Evolutionary conservation across 768 basidiomycete species (phyloP).

Genomic region (Phaeotremella fagi): DNA sequence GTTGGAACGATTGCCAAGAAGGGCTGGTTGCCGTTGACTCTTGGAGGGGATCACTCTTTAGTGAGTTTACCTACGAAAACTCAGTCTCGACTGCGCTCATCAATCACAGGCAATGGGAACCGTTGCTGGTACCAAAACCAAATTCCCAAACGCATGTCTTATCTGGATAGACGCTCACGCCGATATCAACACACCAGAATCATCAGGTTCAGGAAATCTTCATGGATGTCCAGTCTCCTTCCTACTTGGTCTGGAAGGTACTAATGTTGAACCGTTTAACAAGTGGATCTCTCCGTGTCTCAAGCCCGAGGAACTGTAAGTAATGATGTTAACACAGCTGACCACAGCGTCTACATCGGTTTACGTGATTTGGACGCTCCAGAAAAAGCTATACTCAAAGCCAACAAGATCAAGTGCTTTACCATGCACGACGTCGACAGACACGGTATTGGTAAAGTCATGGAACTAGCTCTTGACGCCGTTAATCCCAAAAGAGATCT

Average conservation of each 20-base stretch:
- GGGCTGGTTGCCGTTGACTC: slow-evolving; percentile 78
- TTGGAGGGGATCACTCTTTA: slow-evolving; percentile 95
- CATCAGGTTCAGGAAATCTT: slow-evolving; percentile 80
- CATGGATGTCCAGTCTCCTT: slow-evolving; percentile 99
- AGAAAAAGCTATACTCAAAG: slow-evolving; percentile 79
- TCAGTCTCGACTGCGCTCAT: neutral
- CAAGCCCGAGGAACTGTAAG: slow-evolving; percentile 61
- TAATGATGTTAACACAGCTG: neutral
- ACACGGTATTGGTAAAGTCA: slow-evolving; percentile 87
- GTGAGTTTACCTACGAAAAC: slow-evolving; percentile 52
- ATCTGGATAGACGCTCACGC: slow-evolving; percentile 97
- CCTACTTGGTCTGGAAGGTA: slow-evolving; percentile 60
- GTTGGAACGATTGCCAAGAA: slow-evolving; percentile 71
- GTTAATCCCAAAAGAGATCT: slow-evolving; percentile 77
- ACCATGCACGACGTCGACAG: slow-evolving; percentile 82
- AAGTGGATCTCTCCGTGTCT: slow-evolving; percentile 64
- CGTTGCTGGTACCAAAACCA: slow-evolving; percentile 73
- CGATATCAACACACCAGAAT: slow-evolving; percentile 85
- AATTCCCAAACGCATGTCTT: slow-evolving; percentile 61
- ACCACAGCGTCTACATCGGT: slow-evolving; percentile 76
- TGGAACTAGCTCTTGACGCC: slow-evolving; percentile 93
- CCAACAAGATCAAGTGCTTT: slow-evolving; percentile 76
- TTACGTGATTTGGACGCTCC: slow-evolving; percentile 85
- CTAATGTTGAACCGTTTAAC: slow-evolving; percentile 49
- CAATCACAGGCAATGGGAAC: slow-evolving; percentile 80